A percentile compares a stretch with the other conserved stretches of the same genome.
These are phyloP conservation scores for Bruguiera sexangula DNA, from an alignment of 345 rosid species.

Conservation along the genomic window DNA sequence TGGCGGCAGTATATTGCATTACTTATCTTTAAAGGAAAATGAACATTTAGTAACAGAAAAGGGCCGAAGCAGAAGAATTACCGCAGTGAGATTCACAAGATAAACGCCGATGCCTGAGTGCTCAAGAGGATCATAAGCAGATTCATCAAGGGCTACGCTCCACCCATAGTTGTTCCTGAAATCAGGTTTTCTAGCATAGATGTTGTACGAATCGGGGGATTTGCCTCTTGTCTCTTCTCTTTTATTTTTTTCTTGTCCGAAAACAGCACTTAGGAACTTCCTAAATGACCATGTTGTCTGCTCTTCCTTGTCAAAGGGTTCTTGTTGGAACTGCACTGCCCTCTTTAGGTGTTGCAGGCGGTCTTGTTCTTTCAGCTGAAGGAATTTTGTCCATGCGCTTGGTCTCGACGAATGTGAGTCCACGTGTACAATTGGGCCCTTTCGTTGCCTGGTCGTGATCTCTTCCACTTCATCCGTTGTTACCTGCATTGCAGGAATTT, in stretches of 20 bases:
- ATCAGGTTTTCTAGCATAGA: slow-evolving; percentile 46
- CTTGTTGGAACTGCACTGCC: slow-evolving; percentile 38
- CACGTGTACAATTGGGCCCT: slow-evolving; percentile 63
- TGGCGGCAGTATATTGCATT: no score
- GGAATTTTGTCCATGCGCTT: slow-evolving; percentile 52
- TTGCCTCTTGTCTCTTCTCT: slow-evolving; percentile 11
- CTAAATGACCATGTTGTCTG: slow-evolving; percentile 53
- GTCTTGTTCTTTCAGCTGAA: slow-evolving; percentile 43
- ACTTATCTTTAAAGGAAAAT: no score
- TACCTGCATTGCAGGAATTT: slow-evolving; percentile 35
- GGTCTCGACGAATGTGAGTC: slow-evolving; percentile 37
- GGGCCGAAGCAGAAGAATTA: slow-evolving; percentile 38
- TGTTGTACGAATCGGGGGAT: slow-evolving; percentile 61
- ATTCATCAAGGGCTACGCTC: slow-evolving; percentile 63
- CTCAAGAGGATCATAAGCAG: slow-evolving; percentile 52
- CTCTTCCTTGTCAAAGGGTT: slow-evolving; percentile 22
- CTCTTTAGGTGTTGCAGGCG: slow-evolving; percentile 55
- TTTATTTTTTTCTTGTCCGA: slow-evolving; percentile 23
- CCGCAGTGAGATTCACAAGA: slow-evolving; percentile 83
- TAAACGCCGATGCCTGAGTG: slow-evolving; percentile 68
- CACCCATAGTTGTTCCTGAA: slow-evolving; percentile 72
- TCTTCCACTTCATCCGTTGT: slow-evolving; percentile 39
- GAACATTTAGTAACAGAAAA: not conserved
- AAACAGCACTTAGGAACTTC: slow-evolving; percentile 37
- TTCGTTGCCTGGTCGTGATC: slow-evolving; percentile 34